phyloP scores from a whole-genome alignment of 306 rosid species.

The Quercus alba region DNA sequence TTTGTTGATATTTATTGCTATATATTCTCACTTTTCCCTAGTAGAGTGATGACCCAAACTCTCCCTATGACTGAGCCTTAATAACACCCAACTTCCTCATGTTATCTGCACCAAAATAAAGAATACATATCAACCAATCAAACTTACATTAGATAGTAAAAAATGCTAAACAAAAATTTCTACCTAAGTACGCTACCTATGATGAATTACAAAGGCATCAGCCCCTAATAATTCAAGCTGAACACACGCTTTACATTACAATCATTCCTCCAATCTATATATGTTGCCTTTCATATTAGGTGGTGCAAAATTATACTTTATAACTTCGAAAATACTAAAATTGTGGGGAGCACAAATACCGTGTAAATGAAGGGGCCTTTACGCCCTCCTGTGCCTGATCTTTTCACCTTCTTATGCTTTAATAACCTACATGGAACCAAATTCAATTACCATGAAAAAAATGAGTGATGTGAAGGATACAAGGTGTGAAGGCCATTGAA shows the following conservation, averaged over 20 bases:
- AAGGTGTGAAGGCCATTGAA: too few relatives aligned
- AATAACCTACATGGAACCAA: conserved; percentile 37
- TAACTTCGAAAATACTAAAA: not conserved
- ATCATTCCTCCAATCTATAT: not conserved
- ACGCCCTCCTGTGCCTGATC: conserved; percentile 70
- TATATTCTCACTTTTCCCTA: conserved; percentile 9
- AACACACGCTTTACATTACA: not conserved
- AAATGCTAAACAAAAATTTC: not conserved
- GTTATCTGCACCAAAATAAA: conserved; percentile 20
- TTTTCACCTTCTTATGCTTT: conserved; percentile 45
- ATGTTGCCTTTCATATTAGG: not conserved
- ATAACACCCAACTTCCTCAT: not conserved
- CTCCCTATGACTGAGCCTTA: not conserved
- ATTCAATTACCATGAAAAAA: too few relatives aligned
- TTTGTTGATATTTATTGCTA: not conserved
- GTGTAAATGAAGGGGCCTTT: conserved; percentile 57
- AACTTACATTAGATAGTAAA: not conserved
- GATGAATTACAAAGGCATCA: not conserved
- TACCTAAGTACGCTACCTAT: not conserved
- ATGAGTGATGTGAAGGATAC: too few relatives aligned
- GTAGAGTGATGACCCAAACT: not conserved
- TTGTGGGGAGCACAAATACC: conserved; percentile 24
- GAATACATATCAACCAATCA: not conserved
- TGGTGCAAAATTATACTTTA: not conserved
- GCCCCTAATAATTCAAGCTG: not conserved